Percentiles rank a stretch among this genome's conserved stretches.
Conservation (phyloP, 768 basidiomycete genomes). For the Clavulina sp. region DNA sequence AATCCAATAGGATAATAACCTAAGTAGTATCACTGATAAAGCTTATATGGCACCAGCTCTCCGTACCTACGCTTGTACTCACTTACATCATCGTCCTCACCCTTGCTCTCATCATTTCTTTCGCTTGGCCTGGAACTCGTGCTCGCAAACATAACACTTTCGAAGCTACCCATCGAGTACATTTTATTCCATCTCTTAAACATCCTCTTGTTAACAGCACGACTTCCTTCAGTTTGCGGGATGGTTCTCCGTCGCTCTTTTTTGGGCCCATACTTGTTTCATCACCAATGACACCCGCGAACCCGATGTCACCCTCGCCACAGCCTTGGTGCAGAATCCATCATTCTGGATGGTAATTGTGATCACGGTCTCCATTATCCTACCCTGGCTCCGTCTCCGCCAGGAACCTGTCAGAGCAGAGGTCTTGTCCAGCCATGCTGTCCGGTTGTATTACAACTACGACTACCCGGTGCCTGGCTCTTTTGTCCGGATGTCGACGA, state of each 20-base stretch:
- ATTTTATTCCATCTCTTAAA: background rate
- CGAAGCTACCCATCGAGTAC: conserved; percentile 39
- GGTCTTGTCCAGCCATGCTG: conserved; percentile 37
- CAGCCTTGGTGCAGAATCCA: conserved; percentile 26
- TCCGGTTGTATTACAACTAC: conserved; percentile 42
- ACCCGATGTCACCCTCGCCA: conserved; percentile 22
- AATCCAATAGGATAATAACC: background rate
- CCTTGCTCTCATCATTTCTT: conserved; percentile 31
- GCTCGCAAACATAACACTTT: conserved; percentile 33
- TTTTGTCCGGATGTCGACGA: conserved; percentile 16
- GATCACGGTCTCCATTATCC: conserved; percentile 35
- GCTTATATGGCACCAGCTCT: background rate
- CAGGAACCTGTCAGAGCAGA: conserved; percentile 35
- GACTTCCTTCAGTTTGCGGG: too few species aligned
- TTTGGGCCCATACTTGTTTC: conserved; percentile 40
- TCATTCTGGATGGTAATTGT: conserved; percentile 42
- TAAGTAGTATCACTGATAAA: background rate
- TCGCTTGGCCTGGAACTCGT: conserved; percentile 34
- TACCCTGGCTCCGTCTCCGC: conserved; percentile 39
- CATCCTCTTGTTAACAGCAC: background rate
- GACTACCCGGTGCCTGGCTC: conserved; percentile 30
- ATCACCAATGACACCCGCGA: conserved; percentile 35
- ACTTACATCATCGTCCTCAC: conserved; percentile 25
- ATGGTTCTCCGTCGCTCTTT: conserved; percentile 34
- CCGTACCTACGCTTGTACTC: background rate